Base-by-base conservation (phyloP, 2,329 filamentous ascomycete species). In the Cladosporium halotolerans region DNA sequence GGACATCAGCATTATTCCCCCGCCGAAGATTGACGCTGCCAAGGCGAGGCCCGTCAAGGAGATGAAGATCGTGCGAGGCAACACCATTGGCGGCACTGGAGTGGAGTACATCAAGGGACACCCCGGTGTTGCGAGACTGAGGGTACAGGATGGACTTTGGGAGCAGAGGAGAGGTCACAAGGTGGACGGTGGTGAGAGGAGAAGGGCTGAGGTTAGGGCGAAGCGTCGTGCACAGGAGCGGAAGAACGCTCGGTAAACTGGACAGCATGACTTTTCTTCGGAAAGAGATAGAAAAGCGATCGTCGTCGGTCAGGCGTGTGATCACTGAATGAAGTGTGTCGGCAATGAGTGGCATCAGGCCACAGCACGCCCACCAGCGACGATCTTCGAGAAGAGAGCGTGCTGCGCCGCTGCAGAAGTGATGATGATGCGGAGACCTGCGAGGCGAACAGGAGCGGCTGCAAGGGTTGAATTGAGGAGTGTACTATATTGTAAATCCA, bases 181-280 rank as follows among this genome's bases (percentile, higher is more conserved):
- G 84, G 85, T 99, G 61, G 91, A 97, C 72, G 93, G 93, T 66
- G 93, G 93, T 78, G 93, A 99, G 78, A 84, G 93, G 70, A 82
- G 93, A 72, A 84, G 81, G 70, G 88, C 86, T 13, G 86, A 95
- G 74, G 84, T 96, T 49, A 80, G 88, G 63, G 89, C 91, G 63
- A 96, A 95, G 84, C 86, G 83, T 74, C 81, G 86, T 60, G 83
- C 87, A 48, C 84, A 84, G 34, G 88, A 91, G 74, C 84, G 88
- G 61, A 88, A 85, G 71, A 89, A 53, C 18, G 58, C 63, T 2
- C 19, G 45, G 45, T 50, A 53, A 38, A 36, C n/a, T 6, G 8
- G 36, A 14, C 8, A 11, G 7, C n/a, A 39, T 39, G 33, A 9
- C 28, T 34, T 10, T 14, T 34, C 9, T 5, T 16, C 8, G 9